These are phyloP conservation scores for Komagataella pastoris DNA, from an alignment of 805 yeast genomes.

Conservation along the genomic window DNA sequence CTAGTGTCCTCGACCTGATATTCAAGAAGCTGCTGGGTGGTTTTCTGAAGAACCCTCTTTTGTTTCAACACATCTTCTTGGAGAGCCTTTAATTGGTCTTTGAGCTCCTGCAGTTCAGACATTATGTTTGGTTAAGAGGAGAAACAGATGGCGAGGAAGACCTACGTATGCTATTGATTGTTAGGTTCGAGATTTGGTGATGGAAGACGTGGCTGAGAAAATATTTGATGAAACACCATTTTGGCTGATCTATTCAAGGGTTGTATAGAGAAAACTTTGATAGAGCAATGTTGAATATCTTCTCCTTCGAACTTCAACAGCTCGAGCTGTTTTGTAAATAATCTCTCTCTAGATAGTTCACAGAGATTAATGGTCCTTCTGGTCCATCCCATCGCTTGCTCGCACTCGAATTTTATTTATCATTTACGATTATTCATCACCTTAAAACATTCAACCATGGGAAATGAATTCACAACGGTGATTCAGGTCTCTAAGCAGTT, in stretches of 20 bases:
- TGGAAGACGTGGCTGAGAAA: not conserved
- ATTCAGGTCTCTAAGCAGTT: conserved; percentile 22
- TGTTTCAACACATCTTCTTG: conserved; percentile 50
- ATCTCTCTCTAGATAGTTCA: too few species aligned
- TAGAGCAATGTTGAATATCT: not conserved
- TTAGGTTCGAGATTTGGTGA: not conserved
- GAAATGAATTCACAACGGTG: not conserved
- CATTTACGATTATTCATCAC: not conserved
- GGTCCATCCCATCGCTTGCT: not conserved
- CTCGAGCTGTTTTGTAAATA: not conserved
- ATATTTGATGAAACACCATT: not conserved
- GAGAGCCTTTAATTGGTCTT: conserved; percentile 37
- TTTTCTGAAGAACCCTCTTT: conserved; percentile 47
- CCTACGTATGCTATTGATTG: too few species aligned
- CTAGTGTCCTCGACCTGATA: conserved; percentile 49
- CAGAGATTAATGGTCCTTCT: not conserved
- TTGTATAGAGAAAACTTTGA: not conserved
- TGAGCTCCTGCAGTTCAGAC: conserved; percentile 10
- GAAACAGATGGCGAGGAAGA: not conserved
- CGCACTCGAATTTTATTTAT: not conserved
- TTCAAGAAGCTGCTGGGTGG: conserved; percentile 69
- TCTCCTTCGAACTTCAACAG: not conserved
- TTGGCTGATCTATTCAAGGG: not conserved
- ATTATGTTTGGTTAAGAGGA: not conserved
- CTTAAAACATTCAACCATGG: not conserved